Evolutionary conservation across 352 stramenopile species (phyloP).

Genomic region (Phytopythium oedochilum): DNA sequence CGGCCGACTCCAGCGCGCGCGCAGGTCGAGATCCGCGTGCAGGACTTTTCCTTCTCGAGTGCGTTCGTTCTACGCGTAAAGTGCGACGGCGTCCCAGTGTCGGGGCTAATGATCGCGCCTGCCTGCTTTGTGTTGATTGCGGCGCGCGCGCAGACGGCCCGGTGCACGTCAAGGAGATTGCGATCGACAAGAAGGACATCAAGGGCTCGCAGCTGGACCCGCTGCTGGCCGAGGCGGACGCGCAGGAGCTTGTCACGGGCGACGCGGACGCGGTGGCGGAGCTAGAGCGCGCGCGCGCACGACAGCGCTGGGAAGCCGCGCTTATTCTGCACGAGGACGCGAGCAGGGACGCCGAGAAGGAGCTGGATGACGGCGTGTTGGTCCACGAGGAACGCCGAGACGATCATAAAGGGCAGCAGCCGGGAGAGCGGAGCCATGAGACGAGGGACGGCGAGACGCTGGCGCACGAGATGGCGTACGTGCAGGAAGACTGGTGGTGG

Average conservation of each 20-base stretch:
- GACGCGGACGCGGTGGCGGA: not conserved
- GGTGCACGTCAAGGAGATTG: conserved; percentile 32
- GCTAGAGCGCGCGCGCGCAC: not conserved
- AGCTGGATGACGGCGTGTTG: not conserved
- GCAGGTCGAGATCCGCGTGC: conserved; percentile 54
- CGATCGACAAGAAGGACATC: conserved; percentile 55
- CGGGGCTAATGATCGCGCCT: no score
- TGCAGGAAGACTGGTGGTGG: conserved; percentile 31
- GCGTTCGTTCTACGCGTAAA: no score
- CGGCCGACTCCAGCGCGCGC: conserved; percentile 13
- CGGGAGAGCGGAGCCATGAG: not conserved
- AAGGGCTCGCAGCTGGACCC: conserved; percentile 38
- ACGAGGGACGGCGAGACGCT: not conserved
- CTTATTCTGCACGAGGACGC: not conserved
- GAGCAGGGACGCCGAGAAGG: not conserved
- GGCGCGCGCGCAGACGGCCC: conserved; percentile 31
- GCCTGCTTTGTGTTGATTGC: not conserved
- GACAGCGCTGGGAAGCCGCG: not conserved
- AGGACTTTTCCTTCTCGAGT: conserved; percentile 65
- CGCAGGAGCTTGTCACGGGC: not conserved
- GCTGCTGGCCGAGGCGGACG: conserved; percentile 2
- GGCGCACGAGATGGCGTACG: not conserved
- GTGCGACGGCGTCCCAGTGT: no score
- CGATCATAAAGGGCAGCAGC: not conserved
- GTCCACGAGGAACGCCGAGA: not conserved